These are phyloP conservation scores for Coemansia sp. DNA, from an alignment of 192 early-diverging fungal species.

Conservation along the genomic window DNA sequence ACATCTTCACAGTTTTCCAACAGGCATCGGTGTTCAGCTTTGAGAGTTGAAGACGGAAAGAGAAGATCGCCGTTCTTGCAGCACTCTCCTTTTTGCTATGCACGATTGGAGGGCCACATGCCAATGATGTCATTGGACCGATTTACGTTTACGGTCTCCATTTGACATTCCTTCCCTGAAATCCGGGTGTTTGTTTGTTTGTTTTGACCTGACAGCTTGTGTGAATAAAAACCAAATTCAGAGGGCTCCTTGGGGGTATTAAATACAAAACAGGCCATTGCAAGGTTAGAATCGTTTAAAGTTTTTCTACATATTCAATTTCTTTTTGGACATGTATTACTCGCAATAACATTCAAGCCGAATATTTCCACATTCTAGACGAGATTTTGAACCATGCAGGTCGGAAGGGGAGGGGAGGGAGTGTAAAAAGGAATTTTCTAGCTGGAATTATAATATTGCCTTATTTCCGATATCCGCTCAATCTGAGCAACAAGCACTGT, in stretches of 20 bases:
- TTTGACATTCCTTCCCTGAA: neutral
- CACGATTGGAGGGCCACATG: neutral
- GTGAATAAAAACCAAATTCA: no score
- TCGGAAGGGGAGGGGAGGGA: no score
- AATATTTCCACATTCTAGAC: no score
- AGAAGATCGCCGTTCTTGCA: neutral
- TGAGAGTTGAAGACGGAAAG: neutral
- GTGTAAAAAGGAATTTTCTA: neutral
- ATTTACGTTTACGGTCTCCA: neutral
- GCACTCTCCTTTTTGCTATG: neutral
- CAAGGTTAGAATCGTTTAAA: no score
- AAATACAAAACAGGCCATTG: no score
- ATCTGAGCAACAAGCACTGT: neutral
- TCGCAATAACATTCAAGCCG: no score
- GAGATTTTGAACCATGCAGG: no score
- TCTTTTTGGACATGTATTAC: no score
- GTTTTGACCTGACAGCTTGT: neutral
- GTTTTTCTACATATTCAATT: no score
- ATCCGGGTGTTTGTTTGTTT: neutral
- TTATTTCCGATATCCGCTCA: neutral
- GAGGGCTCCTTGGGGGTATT: no score
- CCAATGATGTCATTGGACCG: conserved; percentile 12
- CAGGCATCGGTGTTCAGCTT: neutral
- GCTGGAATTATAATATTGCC: neutral
- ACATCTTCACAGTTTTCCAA: no score